Evolutionary conservation across 2,329 filamentous ascomycete genomes (phyloP).

Genomic region (Colletotrichum cordylinicola): DNA sequence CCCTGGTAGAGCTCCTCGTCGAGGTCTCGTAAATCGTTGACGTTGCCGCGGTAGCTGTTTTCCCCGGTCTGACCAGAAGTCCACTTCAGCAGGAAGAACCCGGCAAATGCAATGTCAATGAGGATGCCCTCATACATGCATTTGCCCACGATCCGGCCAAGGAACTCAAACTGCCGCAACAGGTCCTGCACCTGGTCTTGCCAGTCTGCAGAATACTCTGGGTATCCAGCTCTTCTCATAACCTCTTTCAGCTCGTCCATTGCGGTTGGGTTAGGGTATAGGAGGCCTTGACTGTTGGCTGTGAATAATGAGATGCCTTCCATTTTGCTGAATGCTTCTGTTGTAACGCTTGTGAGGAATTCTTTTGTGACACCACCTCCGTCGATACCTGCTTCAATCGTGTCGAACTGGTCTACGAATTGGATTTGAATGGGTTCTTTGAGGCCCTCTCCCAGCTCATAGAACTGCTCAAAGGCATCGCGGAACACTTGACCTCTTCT

Average conservation of each 20-base stretch:
- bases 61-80: conserved; percentile 68
- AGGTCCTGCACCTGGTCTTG: conserved; percentile 63
- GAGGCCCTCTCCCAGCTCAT: conserved; percentile 77
- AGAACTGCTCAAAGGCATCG: conserved; percentile 87
- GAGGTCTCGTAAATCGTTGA: conserved; percentile 92
- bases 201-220: conserved; percentile 62
- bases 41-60: conserved; percentile 83
- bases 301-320: conserved; percentile 69
- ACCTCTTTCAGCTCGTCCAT: conserved; percentile 71
- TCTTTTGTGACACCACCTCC: conserved; percentile 98
- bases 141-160: conserved; percentile 92
- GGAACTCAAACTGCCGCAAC: conserved; percentile 83
- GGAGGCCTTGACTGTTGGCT: conserved; percentile 82
- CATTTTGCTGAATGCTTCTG: conserved; percentile 75
- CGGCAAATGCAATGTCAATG: conserved; percentile 89
- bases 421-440: conserved; percentile 98
- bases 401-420: conserved; percentile 90
- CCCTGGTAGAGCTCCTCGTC: conserved; percentile 92
- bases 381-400: conserved; percentile 91
- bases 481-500: conserved; percentile 80
- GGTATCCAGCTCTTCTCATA: conserved; percentile 56
- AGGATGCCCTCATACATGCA: conserved; percentile 97
- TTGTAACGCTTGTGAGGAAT: conserved; percentile 88
- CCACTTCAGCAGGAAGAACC: conserved; percentile 98
- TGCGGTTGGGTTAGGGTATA: conserved; percentile 86